Evolutionary conservation across 1,139 yeast species (phyloP), one percentile per base, ranked within the genome.

Genomic region (Candida pseudoviswanathii): DNA sequence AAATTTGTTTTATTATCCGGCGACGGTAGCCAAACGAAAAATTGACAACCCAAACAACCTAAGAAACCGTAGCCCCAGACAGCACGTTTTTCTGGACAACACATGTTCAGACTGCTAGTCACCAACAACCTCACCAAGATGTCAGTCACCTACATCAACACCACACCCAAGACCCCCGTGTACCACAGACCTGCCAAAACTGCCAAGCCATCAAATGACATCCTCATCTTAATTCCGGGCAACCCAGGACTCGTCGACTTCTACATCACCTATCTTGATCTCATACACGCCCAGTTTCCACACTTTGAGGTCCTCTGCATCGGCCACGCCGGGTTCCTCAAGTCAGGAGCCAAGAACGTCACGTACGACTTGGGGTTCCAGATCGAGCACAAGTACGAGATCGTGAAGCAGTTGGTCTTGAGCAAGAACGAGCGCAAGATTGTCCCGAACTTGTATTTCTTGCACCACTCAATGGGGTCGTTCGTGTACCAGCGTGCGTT

Each of bases 201-300:
- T 30, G 16, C 11, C 22, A n/a, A 42, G 2, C 21, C 41, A 24
- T 27, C 36, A 3, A 46, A 51, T 8, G 60, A 60, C 21, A 53
- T 80, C 37, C 57, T 84, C 32, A 67, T 81, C n/a, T 70, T 84
- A 52, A 73, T 85, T 8, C 89, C 90, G 0, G 90, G 90, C 0
- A 85, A 85, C 54, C 90, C 90, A 0, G 90, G 89, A 0, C 62
- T 85, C 25, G 76, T 81, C 30, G 84, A 82, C 53, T 84, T 75
- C 61, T 85, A 85, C 60, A 68, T 69, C 8, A 73, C 77, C 1
- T 84, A 80, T 58, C 65, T 84, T 36, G 69, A 68, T 33, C 60
- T 70, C 34, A 61, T 84, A 45, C 81, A 81, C 47, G 52, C 61
- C 32, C 59, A 61, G 34, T 63, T 70, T 45, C 85, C 86, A 0